phyloP scores from a whole-genome alignment of 1,284 basidiomycete genomes.

The Cryptococcus jaspeensis region DNA sequence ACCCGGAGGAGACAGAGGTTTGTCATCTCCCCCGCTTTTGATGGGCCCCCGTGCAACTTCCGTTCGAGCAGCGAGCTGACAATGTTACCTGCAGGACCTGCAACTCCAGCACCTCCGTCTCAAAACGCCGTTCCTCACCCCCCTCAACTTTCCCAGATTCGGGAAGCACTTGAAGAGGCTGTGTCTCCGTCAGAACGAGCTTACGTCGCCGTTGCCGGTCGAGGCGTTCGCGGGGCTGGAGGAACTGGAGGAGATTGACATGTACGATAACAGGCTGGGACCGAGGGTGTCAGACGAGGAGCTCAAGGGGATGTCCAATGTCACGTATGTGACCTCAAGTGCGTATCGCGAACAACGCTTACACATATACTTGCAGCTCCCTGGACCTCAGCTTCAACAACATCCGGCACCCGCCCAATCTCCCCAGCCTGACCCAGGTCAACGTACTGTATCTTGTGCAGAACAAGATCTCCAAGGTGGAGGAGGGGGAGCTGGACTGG shows the following conservation, averaged over 20 bases:
- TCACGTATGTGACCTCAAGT: conserved; percentile 62
- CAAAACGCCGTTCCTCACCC: conserved; percentile 58
- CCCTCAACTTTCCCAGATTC: conserved; percentile 65
- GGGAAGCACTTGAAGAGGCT: conserved; percentile 67
- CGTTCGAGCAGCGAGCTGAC: too few species aligned
- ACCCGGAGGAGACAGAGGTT: conserved; percentile 67
- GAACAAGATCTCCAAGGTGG: conserved; percentile 85
- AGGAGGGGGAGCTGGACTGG: conserved; percentile 61
- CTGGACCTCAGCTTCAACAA: conserved; percentile 96
- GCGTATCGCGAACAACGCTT: neutral
- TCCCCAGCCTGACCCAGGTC: conserved; percentile 59
- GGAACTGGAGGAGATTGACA: conserved; percentile 80
- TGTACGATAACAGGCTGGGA: conserved; percentile 94
- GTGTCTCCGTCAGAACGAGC: conserved; percentile 82
- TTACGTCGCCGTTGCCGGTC: conserved; percentile 68
- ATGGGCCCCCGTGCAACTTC: neutral
- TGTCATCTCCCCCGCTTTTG: conserved; percentile 22
- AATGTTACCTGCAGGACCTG: conserved; percentile 63
- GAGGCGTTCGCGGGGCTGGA: conserved; percentile 65
- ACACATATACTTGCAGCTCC: conserved; percentile 56
- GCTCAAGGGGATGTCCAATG: conserved; percentile 61
- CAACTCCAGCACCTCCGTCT: conserved; percentile 85
- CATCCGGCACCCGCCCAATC: conserved; percentile 62
- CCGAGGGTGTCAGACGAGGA: conserved; percentile 59
- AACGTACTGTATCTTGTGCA: conserved; percentile 90